phyloP scores from a whole-genome alignment of 352 stramenopile genomes.

The Plasmopara halstedii region DNA sequence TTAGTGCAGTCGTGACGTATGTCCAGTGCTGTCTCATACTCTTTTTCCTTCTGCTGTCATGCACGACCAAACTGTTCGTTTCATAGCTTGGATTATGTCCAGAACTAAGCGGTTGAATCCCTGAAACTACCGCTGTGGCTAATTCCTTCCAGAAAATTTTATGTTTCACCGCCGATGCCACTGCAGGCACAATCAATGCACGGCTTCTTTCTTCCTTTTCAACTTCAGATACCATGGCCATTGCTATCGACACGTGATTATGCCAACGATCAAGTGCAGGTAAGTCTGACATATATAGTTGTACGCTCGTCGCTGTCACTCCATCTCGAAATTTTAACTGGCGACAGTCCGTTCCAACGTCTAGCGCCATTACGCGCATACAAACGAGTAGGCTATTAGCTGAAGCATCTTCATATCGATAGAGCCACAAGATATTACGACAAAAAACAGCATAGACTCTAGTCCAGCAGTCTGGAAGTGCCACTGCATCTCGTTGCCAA shows the following conservation, averaged over 20 bases:
- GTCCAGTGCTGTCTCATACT: slow-evolving; percentile 17
- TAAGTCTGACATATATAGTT: slow-evolving; percentile 22
- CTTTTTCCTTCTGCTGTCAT: slow-evolving; percentile 2
- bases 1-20: slow-evolving; percentile 7
- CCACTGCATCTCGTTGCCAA: slow-evolving; percentile 29
- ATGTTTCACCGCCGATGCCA: slow-evolving; percentile 11
- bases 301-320: slow-evolving; percentile 2
- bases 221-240: slow-evolving; percentile 6
- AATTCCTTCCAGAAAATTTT: slow-evolving; percentile 18
- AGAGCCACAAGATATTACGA: slow-evolving; percentile 27
- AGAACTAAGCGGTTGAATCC: slow-evolving; percentile 4
- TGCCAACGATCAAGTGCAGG: slow-evolving; percentile 18
- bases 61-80: slow-evolving; percentile 1
- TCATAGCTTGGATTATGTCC: slow-evolving; percentile 1
- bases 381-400: slow-evolving; percentile 25
- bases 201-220: slow-evolving; percentile 4
- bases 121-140: neutral
- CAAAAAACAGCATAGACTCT: slow-evolving; percentile 40
- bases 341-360: slow-evolving; percentile 6
- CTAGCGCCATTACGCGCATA: slow-evolving; percentile 15
- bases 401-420: slow-evolving; percentile 35
- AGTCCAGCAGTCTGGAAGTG: slow-evolving; percentile 36
- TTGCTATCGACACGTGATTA: slow-evolving; percentile 11
- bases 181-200: slow-evolving; percentile 1
- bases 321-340: slow-evolving; percentile 19